Conservation (phyloP, 2,329 filamentous ascomycete species). For the Trichoderma semiorbis region DNA sequence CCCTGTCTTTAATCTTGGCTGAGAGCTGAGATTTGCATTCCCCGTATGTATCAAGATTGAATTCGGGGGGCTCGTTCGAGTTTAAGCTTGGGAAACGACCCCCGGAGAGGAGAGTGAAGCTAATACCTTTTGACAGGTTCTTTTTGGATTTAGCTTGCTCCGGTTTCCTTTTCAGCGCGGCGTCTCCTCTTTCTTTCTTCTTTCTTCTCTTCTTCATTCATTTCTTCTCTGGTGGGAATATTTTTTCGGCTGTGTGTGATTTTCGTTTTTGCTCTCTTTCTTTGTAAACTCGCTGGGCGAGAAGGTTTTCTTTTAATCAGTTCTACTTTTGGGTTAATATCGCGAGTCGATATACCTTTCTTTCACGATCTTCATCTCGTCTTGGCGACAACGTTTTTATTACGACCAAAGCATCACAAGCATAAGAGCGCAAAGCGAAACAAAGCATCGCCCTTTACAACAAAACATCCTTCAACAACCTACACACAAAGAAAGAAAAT, state of each 20-base stretch:
- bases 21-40: background rate
- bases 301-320: background rate
- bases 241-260: background rate
- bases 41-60: background rate
- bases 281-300: slow-evolving; percentile 17
- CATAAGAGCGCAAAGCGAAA: background rate
- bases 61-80: background rate
- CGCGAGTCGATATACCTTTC: background rate
- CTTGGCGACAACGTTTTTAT: background rate
- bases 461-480: background rate
- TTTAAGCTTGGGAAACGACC: background rate
- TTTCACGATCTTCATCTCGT: background rate
- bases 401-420: background rate
- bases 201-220: slow-evolving; percentile 6
- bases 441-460: background rate
- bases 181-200: background rate
- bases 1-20: background rate
- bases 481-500: background rate
- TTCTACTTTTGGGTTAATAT: background rate
- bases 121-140: background rate
- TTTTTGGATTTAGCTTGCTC: background rate
- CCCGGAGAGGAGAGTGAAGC: background rate
- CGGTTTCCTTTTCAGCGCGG: background rate
- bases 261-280: background rate
- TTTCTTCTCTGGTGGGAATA: background rate